Base-by-base conservation (phyloP, 1,284 basidiomycete genomes). In the Microbotryum scabiosae region DNA sequence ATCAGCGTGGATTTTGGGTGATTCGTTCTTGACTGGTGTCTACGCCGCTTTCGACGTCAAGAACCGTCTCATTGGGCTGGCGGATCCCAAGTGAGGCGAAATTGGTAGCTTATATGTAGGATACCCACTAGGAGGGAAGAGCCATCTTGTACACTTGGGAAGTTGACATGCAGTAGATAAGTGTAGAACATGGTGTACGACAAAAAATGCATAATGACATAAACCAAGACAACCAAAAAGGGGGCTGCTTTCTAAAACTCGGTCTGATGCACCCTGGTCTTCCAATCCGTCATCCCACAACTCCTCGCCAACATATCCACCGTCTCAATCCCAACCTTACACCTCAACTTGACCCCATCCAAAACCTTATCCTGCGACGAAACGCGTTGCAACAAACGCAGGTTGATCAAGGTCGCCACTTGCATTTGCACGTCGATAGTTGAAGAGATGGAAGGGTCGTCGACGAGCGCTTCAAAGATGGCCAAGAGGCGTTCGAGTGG, bases 261-360 rank as follows among this genome's bases (percentile, higher is more conserved):
- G 14, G 36, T 18, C 14, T 41, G 36, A 41, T 41, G 36, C 10
- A 65, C 30, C 45, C 61, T 48, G 54, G 64, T 58, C 30, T 41
- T 59, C 65, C 65, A 67, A 26, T 64, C 63, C 36, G 12, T n/a
- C 53, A 61, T 56, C 23, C 64, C 64, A 6, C 67, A 52, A 28
- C 61, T 67, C 25, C 46, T 50, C n/a, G 59, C 67, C 8, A 65
- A 21, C 23, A 53, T 59, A 4, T 67, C 63, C 23, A 58, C 61
- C n/a, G 53, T 51, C 6, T 65, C 65, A 46, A 52, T 59, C 26
- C 48, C 59, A 8, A 69, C 41, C 4, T 28, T 57, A 23, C 65
- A 67, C 54, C 57, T 59, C 23, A 69, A 48, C 57, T 67, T 64
- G 43, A 69, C 57, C 8, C 67, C 67, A 20, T 64, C 63, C 41